phyloP scores from a whole-genome alignment of 495 filamentous ascomycete species.

The Xylaria sp. region DNA sequence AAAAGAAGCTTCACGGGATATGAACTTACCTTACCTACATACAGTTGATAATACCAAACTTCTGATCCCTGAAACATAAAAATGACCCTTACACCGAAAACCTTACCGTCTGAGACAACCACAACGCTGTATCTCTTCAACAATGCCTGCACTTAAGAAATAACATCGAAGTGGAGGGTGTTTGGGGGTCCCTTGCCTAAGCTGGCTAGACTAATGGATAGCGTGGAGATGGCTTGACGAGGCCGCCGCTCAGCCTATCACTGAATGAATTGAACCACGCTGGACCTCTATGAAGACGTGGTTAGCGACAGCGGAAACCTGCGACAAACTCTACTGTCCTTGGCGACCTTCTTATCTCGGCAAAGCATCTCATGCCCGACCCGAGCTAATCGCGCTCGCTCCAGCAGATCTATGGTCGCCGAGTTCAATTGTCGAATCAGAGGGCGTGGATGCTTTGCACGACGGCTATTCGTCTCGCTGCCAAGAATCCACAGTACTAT shows the following conservation, averaged over 20 bases:
- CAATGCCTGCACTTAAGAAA: background rate
- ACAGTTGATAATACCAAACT: background rate
- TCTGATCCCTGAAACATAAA: background rate
- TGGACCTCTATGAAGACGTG: background rate
- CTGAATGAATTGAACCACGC: background rate
- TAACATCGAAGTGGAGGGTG: background rate
- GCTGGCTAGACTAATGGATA: background rate
- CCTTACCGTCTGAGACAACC: too few species aligned
- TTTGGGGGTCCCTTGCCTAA: background rate
- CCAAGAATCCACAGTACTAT: constrained; percentile 20
- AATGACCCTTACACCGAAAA: background rate
- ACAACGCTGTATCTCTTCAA: background rate
- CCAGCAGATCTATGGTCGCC: background rate
- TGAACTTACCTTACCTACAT: background rate
- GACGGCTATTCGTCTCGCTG: background rate
- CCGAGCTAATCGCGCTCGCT: background rate
- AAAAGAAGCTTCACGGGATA: background rate
- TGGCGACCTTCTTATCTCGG: constrained; percentile 23
- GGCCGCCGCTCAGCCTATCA: background rate
- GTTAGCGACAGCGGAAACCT: too few species aligned
- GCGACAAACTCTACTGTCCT: background rate
- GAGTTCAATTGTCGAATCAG: background rate
- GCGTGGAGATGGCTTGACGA: background rate
- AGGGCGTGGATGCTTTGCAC: background rate
- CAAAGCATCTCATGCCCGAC: constrained; percentile 17